Evolutionary conservation across 2,329 filamentous ascomycete genomes (phyloP).

Genomic region (Orbilia oligospora): DNA sequence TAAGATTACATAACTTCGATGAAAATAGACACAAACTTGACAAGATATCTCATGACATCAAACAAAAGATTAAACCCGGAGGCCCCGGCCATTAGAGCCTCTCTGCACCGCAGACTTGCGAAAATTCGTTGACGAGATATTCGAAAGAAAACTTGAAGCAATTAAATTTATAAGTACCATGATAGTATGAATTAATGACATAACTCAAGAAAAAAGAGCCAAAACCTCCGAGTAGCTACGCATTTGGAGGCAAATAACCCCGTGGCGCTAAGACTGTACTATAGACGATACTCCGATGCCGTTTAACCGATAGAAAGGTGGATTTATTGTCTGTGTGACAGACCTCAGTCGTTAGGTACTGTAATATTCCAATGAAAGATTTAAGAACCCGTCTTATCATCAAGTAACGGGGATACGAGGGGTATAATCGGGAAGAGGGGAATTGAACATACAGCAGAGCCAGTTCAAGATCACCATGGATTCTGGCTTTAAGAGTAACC

Average conservation of each 20-base stretch:
- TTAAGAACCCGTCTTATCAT: slow-evolving; percentile 58
- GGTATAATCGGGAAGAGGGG: slow-evolving; percentile 4
- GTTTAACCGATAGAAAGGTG: background rate
- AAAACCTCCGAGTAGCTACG: background rate
- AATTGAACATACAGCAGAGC: slow-evolving; percentile 77
- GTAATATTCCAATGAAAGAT: slow-evolving; percentile 50
- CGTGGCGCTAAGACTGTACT: too few species aligned
- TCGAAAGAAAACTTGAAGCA: background rate
- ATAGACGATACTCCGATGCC: background rate
- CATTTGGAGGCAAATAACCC: background rate
- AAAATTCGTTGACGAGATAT: background rate
- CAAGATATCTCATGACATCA: too few species aligned
- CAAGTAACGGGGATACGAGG: slow-evolving; percentile 34
- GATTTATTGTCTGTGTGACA: slow-evolving; percentile 59
- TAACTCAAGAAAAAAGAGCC: background rate
- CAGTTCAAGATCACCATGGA: slow-evolving; percentile 85
- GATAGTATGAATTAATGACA: background rate
- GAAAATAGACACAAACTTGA: too few species aligned
- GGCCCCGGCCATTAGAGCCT: too few species aligned
- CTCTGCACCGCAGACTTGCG: background rate
- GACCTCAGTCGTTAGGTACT: slow-evolving; percentile 59
- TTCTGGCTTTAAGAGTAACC: slow-evolving; percentile 86
- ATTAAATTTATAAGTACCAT: background rate
- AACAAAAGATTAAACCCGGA: background rate
- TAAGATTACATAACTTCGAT: too few species aligned